Evolutionary conservation across 2,329 filamentous ascomycete species (phyloP), one percentile per base, ranked within the genome.

Genomic region (Colletotrichum australisinense): DNA sequence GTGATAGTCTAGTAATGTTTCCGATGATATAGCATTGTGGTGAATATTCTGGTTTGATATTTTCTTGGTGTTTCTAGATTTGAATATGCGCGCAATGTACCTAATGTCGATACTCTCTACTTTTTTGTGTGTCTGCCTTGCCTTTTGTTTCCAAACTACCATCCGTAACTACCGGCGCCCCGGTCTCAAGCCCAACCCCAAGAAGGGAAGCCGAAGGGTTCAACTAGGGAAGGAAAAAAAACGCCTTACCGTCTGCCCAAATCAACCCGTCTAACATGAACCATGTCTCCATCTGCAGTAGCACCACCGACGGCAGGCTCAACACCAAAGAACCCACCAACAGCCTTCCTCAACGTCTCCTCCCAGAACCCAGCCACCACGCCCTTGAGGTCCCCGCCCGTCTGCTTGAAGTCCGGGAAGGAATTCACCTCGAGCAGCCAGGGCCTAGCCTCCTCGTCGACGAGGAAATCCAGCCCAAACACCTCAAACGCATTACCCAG

Each of bases 331-430:
- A 97, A 97, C 1, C 88, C 82, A 82, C 82, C 85, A 1, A 98
- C 89, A 2, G 87, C 94, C 75, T 88, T 84, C 69, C 90, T 87
- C 55, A 98, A 87, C 26, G 94, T 92, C 12, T 90, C 93, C 78
- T 90, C 88, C 87, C 97, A 97, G 76, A 99, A 87, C 8, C 92
- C 93, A 24, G 86, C 89, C 28, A 99, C 92, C 53, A 98, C 83
- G 0, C 85, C 89, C 79, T 88, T 90, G 76, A 97, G 83, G 69
- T 93, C 92, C 8, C 88, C 88, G 9, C 97, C 97, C 19, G 95
- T 98, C 89, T 98, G 96, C 79, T 90, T 92, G 80, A 98, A 98
- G 84, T 99, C 97, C 11, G 97, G 97, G 83, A 97, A 99, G 0
- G 96, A 94, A 85, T 99, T 99, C 38, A 97, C 90, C 85, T 99